Base-by-base conservation (phyloP, 106 monocot species). In the Acorus calamus region DNA sequence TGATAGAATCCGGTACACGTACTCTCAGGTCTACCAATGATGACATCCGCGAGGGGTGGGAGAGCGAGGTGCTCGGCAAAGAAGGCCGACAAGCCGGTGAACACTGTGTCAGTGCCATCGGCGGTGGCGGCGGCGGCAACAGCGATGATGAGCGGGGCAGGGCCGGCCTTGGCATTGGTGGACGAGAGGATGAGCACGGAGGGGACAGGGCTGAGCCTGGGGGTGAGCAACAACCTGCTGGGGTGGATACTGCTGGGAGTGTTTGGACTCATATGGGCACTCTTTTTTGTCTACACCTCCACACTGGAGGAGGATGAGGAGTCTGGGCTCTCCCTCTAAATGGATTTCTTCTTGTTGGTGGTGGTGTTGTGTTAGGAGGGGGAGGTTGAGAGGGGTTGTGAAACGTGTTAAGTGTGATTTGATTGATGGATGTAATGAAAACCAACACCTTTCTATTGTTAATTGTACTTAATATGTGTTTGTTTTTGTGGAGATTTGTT, bases 101-200 rank as follows among this genome's bases (percentile, higher is more conserved):
- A 5, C 7, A 2, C 54, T n/a, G 42, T 59, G 5, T 46, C 6
- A 3, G 45, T 11, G 11, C 41, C 11, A 8, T 62, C 49, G 5
- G 68, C 48, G 4, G 50, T 69, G 49, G 58, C 79, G 13, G 28
- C 70, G 57, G 65, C 74, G 47, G 73, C 71, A 8, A 74, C 83
- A 4, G 78, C 72, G 50, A 71, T 73, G 63, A 66, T 78, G 59
- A 63, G 69, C 6, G 64, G 43, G 44, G 61, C 80, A 3, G 67
- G 56, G 59, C 87, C 87, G 14, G 87, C 72, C 28, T 54, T 88
- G 57, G 87, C 87, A 4, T 73, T 88, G 61, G 87, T 88, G 8
- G 87, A 88, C 61, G 87, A 88, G 65, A 68, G 87, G 70, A 75
- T 88, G 87, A 74, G 71, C 64, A 88, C 87, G 4, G 87, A 88